Evolutionary conservation across 2,329 filamentous ascomycete genomes (phyloP).

Genomic region (Macrophomina tecta): DNA sequence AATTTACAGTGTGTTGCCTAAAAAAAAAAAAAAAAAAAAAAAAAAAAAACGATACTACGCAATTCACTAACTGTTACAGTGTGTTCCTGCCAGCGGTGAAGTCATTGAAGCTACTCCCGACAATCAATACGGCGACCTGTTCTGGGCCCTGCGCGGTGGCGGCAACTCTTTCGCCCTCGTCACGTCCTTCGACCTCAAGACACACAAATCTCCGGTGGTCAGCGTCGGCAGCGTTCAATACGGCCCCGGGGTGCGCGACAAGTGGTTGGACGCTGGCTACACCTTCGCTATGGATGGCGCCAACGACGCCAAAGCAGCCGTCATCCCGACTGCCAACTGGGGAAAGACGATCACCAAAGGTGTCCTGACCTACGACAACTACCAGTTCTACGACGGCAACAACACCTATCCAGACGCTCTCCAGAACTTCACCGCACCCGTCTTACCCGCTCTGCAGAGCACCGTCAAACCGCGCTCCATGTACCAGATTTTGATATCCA

Average conservation of each 20-base stretch:
- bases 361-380: constrained; percentile 33
- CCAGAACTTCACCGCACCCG: constrained; percentile 36
- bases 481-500: not conserved
- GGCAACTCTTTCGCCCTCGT: constrained; percentile 54
- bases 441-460: constrained; percentile 31
- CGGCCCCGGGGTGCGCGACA: constrained; percentile 20
- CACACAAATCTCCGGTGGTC: constrained; percentile 9
- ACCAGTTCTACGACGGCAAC: constrained; percentile 34
- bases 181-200: constrained; percentile 36
- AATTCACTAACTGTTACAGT: not conserved
- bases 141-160: constrained; percentile 49
- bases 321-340: constrained; percentile 31
- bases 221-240: constrained; percentile 33
- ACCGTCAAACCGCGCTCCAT: constrained; percentile 32
- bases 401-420: constrained; percentile 30
- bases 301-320: constrained; percentile 33
- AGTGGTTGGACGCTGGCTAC: constrained; percentile 35
- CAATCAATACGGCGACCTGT: constrained; percentile 48
- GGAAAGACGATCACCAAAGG: not conserved
- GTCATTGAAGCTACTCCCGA: constrained; percentile 45
- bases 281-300: constrained; percentile 34
- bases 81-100: not conserved
- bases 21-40: not conserved
- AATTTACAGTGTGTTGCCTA: not conserved
- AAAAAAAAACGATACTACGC: not conserved